Conservation (phyloP, 2,329 filamentous ascomycete genomes). For the Stachybotrys chartarum region DNA sequence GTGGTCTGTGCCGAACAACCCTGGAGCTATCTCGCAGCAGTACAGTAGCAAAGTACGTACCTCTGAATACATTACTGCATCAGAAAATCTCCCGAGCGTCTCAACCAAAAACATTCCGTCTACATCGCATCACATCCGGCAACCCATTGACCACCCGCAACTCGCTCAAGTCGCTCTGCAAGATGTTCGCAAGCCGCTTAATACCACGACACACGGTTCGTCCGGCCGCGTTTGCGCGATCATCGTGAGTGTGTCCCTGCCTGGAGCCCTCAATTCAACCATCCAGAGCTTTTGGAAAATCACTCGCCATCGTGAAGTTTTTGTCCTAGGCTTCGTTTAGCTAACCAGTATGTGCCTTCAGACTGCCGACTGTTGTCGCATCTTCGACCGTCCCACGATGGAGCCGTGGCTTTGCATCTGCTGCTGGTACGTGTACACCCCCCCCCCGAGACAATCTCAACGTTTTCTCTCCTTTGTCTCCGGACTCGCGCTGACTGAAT, state of each 20-base stretch:
- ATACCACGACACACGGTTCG: constrained; percentile 51
- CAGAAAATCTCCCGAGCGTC: background rate
- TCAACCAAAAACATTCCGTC: background rate
- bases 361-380: constrained; percentile 41
- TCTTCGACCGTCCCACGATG: constrained; percentile 41
- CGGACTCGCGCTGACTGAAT: constrained; percentile 28
- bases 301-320: constrained; percentile 5
- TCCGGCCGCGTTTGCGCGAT: constrained; percentile 45
- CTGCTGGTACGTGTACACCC: constrained; percentile 38
- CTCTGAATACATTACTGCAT: background rate
- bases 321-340: constrained; percentile 3
- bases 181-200: constrained; percentile 55
- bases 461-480: background rate
- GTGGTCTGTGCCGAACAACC: background rate
- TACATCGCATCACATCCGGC: constrained; percentile 8
- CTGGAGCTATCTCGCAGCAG: background rate
- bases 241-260: constrained; percentile 35
- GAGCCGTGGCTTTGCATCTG: constrained; percentile 52
- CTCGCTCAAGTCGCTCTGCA: constrained; percentile 20
- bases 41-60: background rate
- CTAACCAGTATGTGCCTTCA: constrained; percentile 19
- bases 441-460: background rate
- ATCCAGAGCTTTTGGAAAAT: constrained; percentile 4
- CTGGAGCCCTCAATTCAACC: background rate
- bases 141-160: constrained; percentile 18